A percentile compares a stretch with the other conserved stretches of the same genome.
These are phyloP conservation scores for Prunus dulcis DNA, from an alignment of 306 rosid species.

Conservation along the genomic window DNA sequence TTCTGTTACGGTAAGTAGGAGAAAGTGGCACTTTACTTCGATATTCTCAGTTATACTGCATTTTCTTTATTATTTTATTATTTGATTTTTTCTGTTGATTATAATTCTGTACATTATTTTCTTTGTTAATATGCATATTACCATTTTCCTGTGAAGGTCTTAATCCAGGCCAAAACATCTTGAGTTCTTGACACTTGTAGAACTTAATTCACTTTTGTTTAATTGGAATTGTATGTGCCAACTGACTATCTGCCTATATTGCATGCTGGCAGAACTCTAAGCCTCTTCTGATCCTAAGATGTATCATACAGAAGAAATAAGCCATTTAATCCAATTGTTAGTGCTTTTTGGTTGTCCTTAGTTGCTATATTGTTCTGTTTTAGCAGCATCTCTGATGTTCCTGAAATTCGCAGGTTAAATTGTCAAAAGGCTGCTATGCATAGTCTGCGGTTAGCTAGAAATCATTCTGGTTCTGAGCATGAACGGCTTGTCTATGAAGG, in stretches of 20 bases:
- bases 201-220: not conserved
- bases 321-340: not conserved
- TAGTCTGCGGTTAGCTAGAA: slow-evolving; percentile 77
- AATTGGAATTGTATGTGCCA: not conserved
- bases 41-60: not conserved
- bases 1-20: slow-evolving; percentile 60
- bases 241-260: not conserved
- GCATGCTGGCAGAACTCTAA: slow-evolving; percentile 3
- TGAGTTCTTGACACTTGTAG: not conserved
- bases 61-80: not conserved
- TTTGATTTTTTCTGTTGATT: not conserved
- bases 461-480: slow-evolving; percentile 64
- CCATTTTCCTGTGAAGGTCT: not conserved
- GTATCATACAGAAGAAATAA: not conserved
- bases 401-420: slow-evolving; percentile 56
- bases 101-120: not conserved
- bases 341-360: not conserved
- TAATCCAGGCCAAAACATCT: not conserved
- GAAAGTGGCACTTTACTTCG: not conserved
- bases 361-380: slow-evolving; percentile 6
- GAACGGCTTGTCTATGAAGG: slow-evolving; percentile 93
- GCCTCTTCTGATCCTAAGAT: not conserved
- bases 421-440: slow-evolving; percentile 90
- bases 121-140: not conserved
- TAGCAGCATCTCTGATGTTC: not conserved